Percentiles rank a stretch among this genome's conserved stretches.
phyloP scores from a whole-genome alignment of 2,329 filamentous ascomycete genomes.

The Lasiodiplodia gonubiensis region DNA sequence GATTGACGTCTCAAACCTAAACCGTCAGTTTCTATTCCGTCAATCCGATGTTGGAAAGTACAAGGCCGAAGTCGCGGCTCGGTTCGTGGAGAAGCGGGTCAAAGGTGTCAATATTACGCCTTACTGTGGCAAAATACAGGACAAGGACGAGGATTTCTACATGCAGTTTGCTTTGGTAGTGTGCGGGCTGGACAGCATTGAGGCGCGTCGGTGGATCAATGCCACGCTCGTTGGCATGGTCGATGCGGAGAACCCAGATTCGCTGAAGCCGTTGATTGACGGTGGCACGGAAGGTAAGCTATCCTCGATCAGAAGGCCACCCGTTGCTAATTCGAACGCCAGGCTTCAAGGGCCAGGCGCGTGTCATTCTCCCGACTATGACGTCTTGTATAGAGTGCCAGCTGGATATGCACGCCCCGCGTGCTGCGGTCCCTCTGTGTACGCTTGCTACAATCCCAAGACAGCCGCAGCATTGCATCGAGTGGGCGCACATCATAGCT shows the following conservation, averaged over 20 bases:
- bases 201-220: constrained; percentile 98
- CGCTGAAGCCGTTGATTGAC: constrained; percentile 91
- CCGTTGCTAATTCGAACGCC: constrained; percentile 3
- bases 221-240: constrained; percentile 90
- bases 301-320: neutral
- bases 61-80: constrained; percentile 91
- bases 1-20: constrained; percentile 97
- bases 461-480: constrained; percentile 96
- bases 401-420: constrained; percentile 97
- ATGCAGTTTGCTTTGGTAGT: constrained; percentile 95
- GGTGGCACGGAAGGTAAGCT: constrained; percentile 83
- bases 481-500: constrained; percentile 98
- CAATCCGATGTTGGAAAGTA: constrained; percentile 87
- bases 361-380: constrained; percentile 89
- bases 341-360: constrained; percentile 95
- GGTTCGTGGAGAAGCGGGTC: constrained; percentile 88
- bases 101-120: constrained; percentile 91
- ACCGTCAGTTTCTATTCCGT: constrained; percentile 96
- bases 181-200: constrained; percentile 94
- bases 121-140: constrained; percentile 93
- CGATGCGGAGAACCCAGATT: constrained; percentile 80
- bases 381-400: constrained; percentile 98
- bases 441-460: constrained; percentile 95
- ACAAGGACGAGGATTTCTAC: constrained; percentile 95
- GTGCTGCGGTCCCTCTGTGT: constrained; percentile 93